Conservation (phyloP, 192 early-diverging fungal genomes). For the Lobosporangium transversale region DNA sequence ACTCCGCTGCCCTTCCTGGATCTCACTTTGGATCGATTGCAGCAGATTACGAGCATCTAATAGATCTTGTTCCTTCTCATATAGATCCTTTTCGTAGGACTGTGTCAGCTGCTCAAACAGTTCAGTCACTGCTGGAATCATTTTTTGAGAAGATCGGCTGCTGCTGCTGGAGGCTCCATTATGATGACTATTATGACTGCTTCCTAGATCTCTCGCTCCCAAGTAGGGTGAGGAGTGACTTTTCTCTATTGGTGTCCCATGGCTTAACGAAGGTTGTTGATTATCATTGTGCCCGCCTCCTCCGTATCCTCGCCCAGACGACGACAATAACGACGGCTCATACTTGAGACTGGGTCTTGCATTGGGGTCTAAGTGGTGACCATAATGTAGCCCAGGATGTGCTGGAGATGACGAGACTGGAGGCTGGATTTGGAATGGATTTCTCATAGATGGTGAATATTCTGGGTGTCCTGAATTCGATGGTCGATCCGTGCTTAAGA, state of each 20-base stretch:
- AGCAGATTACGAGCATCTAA: conserved; percentile 49
- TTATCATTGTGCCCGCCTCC: background rate
- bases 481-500: conserved; percentile 10
- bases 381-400: background rate
- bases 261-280: background rate
- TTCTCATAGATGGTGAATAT: conserved; percentile 3
- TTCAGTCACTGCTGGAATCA: conserved; percentile 52
- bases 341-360: background rate
- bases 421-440: conserved; percentile 19
- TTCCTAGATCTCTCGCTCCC: background rate
- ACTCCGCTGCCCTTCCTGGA: conserved; percentile 41
- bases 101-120: conserved; percentile 56
- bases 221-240: background rate
- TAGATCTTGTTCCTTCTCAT: conserved; percentile 56
- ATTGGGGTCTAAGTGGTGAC: background rate
- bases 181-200: too few species aligned
- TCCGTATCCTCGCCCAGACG: background rate
- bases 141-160: conserved; percentile 18
- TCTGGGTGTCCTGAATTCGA: conserved; percentile 8
- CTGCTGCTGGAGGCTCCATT: background rate
- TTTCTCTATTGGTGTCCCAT: background rate
- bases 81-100: conserved; percentile 56
- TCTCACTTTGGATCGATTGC: conserved; percentile 30
- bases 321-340: background rate
- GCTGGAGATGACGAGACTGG: background rate